Percentiles rank a stretch among this genome's conserved stretches.
These are phyloP conservation scores for Pestalotiopsis sp. DNA, from an alignment of 2,329 filamentous ascomycete species.

Conservation along the genomic window DNA sequence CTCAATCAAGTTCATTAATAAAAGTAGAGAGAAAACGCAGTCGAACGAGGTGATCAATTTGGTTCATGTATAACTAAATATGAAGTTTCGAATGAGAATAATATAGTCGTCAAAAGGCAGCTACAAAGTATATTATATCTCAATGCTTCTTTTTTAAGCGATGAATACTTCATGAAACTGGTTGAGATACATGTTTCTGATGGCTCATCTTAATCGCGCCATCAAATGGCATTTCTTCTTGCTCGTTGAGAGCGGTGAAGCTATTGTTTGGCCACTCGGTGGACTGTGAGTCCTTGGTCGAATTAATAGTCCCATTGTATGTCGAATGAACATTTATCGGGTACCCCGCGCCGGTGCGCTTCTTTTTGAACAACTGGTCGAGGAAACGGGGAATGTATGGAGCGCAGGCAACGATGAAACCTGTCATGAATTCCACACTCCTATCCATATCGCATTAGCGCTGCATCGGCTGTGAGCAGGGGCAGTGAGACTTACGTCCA, in stretches of 20 bases:
- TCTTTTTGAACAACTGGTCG: neutral
- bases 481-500: conserved; percentile 18
- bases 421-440: conserved; percentile 16
- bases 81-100: too few relatives aligned
- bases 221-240: neutral
- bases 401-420: conserved; percentile 14
- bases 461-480: neutral
- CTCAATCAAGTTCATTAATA: too few relatives aligned
- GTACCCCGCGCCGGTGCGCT: neutral
- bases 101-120: too few relatives aligned
- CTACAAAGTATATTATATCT: too few relatives aligned
- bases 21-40: neutral
- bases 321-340: neutral
- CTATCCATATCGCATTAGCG: neutral
- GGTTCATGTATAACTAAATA: too few relatives aligned
- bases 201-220: neutral
- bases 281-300: neutral
- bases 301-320: neutral
- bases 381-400: neutral
- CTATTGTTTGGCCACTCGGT: neutral
- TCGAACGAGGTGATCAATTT: neutral
- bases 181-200: neutral
- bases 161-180: neutral
- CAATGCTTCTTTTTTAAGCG: neutral
- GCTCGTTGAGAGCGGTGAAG: neutral